Base-by-base conservation (phyloP, 371 early-diverging fungal genomes). In the Rhizomucor miehei region DNA sequence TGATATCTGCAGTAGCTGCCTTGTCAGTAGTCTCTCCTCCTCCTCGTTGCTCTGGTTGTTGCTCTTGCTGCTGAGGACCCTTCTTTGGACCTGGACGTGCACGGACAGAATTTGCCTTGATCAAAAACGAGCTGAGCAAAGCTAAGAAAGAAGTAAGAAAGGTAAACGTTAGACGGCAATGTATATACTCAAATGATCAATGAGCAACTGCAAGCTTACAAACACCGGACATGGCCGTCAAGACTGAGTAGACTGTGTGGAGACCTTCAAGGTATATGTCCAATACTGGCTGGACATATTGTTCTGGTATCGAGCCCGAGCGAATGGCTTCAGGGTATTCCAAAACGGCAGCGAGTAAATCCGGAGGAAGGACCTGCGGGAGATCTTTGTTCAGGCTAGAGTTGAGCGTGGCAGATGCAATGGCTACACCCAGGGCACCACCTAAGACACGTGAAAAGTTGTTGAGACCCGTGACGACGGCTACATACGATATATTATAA, bases 381-480 rank as follows among this genome's bases (percentile, higher is more conserved):
- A 79, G 46, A 12, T 69, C 51, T 35, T 55, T 38, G 0, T 55
- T 46, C 14, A 79, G 58, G 4, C 59, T 58, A 14, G 69, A 65
- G 44, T 79, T 75, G 19, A 75, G 45, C 10, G 67, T 55, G n/a
- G 73, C 63, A 12, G 71, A 69, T 0, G 69, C 61, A 34, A 75
- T 69, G 6, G 79, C 75, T 6, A 76, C 65, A 49, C 79, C 79
- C 23, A 75, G 48, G 9, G 79, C 79, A 46, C 75, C 79, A 59
- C 79, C 79, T 2, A 79, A 54, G 6, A 79, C 65, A 41, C 73
- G 62, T 5, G 66, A 50, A 39, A 79, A 79, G 19, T 73, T 79
- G 51, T 73, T 71, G 3, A 75, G 48, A 5, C 75, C 75, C 2
- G 75, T 75, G 8, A 67, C 75, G 4, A 78, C 75, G 24, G 75